phyloP scores from a whole-genome alignment of 768 basidiomycete species.

The Clitopilus passeckerianus region DNA sequence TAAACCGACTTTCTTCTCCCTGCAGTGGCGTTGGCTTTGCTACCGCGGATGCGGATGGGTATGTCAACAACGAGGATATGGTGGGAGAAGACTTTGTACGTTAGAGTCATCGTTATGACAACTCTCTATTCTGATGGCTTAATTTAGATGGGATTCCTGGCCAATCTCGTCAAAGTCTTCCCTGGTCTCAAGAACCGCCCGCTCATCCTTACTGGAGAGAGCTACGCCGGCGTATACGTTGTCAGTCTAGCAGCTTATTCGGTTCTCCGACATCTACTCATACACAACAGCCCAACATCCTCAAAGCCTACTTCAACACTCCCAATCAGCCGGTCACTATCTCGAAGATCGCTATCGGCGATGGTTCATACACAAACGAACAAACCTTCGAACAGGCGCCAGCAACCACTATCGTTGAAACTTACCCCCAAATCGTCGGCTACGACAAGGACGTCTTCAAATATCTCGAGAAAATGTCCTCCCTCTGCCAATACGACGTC shows the following conservation, averaged over 20 bases:
- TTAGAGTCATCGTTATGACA: neutral
- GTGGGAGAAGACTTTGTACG: conserved; percentile 54
- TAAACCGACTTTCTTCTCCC: conserved; percentile 3
- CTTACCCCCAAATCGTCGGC: conserved; percentile 72
- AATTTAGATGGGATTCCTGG: conserved; percentile 62
- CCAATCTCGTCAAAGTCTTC: conserved; percentile 71
- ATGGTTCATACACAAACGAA: conserved; percentile 52
- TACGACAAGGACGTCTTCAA: conserved; percentile 63
- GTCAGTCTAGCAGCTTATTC: conserved; percentile 25
- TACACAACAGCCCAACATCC: conserved; percentile 59
- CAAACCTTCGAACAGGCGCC: conserved; percentile 50
- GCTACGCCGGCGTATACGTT: conserved; percentile 72
- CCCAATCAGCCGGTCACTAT: conserved; percentile 63
- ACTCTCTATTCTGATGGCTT: conserved; percentile 2
- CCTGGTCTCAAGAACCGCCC: conserved; percentile 64
- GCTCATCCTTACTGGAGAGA: conserved; percentile 66
- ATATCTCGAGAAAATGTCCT: conserved; percentile 63
- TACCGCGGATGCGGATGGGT: conserved; percentile 58
- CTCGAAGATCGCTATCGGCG: conserved; percentile 66
- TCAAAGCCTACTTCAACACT: conserved; percentile 64
- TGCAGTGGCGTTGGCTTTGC: conserved; percentile 56
- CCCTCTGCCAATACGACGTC: conserved; percentile 61
- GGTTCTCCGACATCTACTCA: neutral
- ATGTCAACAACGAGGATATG: conserved; percentile 59
- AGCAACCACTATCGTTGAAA: conserved; percentile 58